A percentile compares a stretch with the other conserved stretches of the same genome.
These are phyloP conservation scores for Plasmopara viticola DNA, from an alignment of 352 stramenopile genomes.

Conservation along the genomic window DNA sequence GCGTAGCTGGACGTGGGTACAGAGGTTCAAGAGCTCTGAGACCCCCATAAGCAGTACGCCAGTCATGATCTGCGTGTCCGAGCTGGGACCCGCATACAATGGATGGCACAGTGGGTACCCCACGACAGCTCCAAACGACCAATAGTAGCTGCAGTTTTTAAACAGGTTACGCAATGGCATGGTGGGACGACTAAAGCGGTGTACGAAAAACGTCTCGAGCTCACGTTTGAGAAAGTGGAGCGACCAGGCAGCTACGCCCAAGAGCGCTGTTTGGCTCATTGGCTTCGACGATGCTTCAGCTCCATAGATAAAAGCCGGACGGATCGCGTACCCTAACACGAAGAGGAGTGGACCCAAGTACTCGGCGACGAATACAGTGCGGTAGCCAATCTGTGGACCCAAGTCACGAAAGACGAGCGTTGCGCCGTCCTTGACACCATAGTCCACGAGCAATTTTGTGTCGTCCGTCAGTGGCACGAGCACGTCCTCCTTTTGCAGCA, in stretches of 20 bases:
- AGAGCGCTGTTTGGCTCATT: slow-evolving; percentile 37
- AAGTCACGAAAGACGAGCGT: slow-evolving; percentile 76
- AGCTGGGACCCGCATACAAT: slow-evolving; percentile 46
- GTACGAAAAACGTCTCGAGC: slow-evolving; percentile 85
- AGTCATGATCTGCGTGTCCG: slow-evolving; percentile 43
- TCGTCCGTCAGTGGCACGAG: slow-evolving; percentile 51
- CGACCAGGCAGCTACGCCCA: slow-evolving; percentile 61
- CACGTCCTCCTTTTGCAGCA: slow-evolving; percentile 17
- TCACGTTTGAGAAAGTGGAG: slow-evolving; percentile 85
- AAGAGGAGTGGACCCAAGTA: slow-evolving; percentile 84
- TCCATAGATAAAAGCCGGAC: slow-evolving; percentile 71
- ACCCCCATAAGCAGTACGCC: slow-evolving; percentile 58
- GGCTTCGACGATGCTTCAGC: slow-evolving; percentile 28
- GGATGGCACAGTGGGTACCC: slow-evolving; percentile 82
- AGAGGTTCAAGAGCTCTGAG: slow-evolving; percentile 80
- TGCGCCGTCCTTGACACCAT: slow-evolving; percentile 44
- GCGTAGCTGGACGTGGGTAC: slow-evolving; percentile 79
- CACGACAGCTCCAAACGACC: slow-evolving; percentile 72
- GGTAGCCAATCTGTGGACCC: slow-evolving; percentile 83
- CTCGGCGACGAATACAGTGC: slow-evolving; percentile 83
- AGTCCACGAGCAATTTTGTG: slow-evolving; percentile 42
- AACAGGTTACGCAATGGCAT: slow-evolving; percentile 88
- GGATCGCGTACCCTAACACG: slow-evolving; percentile 67
- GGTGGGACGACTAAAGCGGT: slow-evolving; percentile 81
- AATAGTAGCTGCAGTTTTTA: slow-evolving; percentile 90